Base-by-base conservation (phyloP, 2,329 filamentous ascomycete genomes). In the Ceratocystis smalleyi region DNA sequence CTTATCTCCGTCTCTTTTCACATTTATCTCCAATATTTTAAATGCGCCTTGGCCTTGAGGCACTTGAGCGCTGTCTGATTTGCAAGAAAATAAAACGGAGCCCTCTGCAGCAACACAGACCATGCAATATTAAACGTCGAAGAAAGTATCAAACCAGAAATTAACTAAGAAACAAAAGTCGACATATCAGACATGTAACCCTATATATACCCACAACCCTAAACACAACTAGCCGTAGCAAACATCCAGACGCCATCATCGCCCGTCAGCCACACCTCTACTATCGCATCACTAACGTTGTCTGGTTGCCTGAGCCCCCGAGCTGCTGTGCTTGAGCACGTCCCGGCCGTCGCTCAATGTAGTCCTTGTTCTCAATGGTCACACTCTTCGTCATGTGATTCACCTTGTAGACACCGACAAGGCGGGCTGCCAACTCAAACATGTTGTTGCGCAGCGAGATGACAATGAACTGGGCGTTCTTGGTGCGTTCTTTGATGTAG, bases 381-480 rank as follows among this genome's bases (percentile, higher is more conserved):
- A 94, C 88, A 74, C 88, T 91, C 83, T 92, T 94, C 67, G 89
- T 94, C 85, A 97, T 99, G 75, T 99, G 92, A 76, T 95, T 97
- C 73, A 99, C 94, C 80, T 99, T 99, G 80, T 99, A 99, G 64
- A 99, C 94, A 69, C 95, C 95, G 15, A 99, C 91, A 66, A 99
- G 82, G 64, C 95, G 83, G 65, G 90, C 85, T n/a, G 95, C 92
- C 68, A 99, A 84, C 79, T 99, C 94, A 75, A 99, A 99, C 94
- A 99, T 99, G 79, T 99, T 99, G 77, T 99, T 99, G 71, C 94
- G 82, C 71, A 99, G 79, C 17, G 91, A 96, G 72, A 99, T 99
- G 72, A 99, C 94, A 70, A 99, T 94, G 74, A 99, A 99, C 73
- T 99, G 94, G 1, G 94, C 95, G 76, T 99, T 99, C 81, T 96